Evolutionary conservation across 2,329 filamentous ascomycete species (phyloP), one percentile per base, ranked within the genome.

Genomic region (Pyrenophora tritici-repentis): DNA sequence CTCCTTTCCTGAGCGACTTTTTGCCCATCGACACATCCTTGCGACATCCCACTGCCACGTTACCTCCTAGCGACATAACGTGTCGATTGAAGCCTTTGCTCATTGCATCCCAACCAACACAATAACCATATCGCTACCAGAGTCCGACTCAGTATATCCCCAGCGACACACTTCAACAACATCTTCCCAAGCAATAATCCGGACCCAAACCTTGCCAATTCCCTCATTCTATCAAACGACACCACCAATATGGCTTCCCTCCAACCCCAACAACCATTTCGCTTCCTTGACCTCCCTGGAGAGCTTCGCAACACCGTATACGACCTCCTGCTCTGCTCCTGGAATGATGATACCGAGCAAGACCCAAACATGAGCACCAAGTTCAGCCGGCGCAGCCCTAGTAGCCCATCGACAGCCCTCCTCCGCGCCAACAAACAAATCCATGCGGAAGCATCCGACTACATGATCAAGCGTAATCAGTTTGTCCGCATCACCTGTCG

Each of bases 221-320:
- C 3, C 26, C 3, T 1, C 9, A 29, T 2, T 29, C 4, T 29
- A 10, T 9, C 26, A 29, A 46, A 33, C 34, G 31, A 16, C 42
- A 46, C 14, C 32, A 17, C 45, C 56, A 52, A 6, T 16, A 65
- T 65, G 61, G 56, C 58, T 24, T 55, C 48, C 35, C 14, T 33
- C 20, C 57, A 48, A 49, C 47, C 49, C 42, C 45, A 35, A 16
- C 51, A 60, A 36, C 55, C 59, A 22, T 65, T 67, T 17, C 63
- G 63, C 18, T 65, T 67, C 32, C 42, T 65, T 42, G 65, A 67
- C 34, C 56, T 67, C 12, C 65, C 65, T 3, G 57, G 55, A 32
- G 65, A 66, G 45, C 62, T 67, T 9, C 54, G 63, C 18, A 66
- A 67, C 48, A 62, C 55, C 48, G 42, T 66, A 31, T 67, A 67